Base-by-base conservation (phyloP, 441 rosid species). In the Capsella rubella region DNA sequence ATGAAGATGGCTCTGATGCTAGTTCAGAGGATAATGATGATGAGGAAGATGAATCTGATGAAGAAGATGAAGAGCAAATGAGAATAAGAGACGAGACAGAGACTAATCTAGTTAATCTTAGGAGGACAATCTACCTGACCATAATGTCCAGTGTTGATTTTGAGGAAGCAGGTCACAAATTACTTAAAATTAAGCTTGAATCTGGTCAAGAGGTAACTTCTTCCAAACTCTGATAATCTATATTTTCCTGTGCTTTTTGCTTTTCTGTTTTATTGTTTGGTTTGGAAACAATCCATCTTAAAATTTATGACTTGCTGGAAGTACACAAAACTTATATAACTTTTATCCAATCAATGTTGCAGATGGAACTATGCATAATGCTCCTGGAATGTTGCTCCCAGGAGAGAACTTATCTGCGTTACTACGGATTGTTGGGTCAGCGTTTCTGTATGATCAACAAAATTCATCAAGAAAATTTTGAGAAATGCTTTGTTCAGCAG, bases 91-190 rank as follows among this genome's bases (percentile, higher is more conserved):
- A 93, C 64, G 95, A 95, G 79, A 96, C 98, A 14, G 97, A 91
- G 85, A 96, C 98, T 27, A 87, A 93, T 79, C 97, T 93, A 76
- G 79, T 96, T 35, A 96, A 91, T 75, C 94, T 96, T 28, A 87
- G 98, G 51, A 90, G 98, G 79, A 93, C 98, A 76, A 96, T 93
- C 64, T 95, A 95, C 75, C 80, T 93, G 18, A 93, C 99, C 25
- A 93, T 95, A 29, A 95, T 95, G 99, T 95, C 99, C 45, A 91
- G 99, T 72, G 97, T 91, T 50, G 97, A 93, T 78, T 95, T 93
- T 73, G 99, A 95, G 84, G 99, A 95, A 84, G 97, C 98, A 40
- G 98, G 98, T 59, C 98, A 95, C 85, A 95, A 93, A 74, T 80
- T 95, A 29, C 76, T 95, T 80, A 91, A 93, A 78, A 93, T 95